Evolutionary conservation across 495 filamentous ascomycete genomes (phyloP).

Genomic region (Talaromyces proteolyticus): DNA sequence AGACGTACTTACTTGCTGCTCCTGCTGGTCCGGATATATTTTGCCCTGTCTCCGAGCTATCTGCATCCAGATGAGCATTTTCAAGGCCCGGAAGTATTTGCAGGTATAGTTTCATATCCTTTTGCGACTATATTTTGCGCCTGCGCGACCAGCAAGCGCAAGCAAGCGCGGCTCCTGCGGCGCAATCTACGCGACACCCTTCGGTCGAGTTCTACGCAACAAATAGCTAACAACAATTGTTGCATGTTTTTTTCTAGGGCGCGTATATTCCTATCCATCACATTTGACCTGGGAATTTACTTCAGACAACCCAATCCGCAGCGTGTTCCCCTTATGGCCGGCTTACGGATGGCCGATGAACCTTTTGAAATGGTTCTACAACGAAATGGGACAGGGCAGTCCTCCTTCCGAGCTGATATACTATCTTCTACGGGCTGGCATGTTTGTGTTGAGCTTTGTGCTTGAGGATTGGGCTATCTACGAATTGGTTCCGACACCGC

Average conservation of each 20-base stretch:
- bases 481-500: slow-evolving; percentile 73
- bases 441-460: slow-evolving; percentile 93
- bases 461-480: slow-evolving; percentile 96
- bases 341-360: slow-evolving; percentile 90
- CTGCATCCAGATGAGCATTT: slow-evolving; percentile 98
- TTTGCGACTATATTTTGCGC: too few species aligned
- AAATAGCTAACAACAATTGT: too few species aligned
- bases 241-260: slow-evolving; percentile 46
- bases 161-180: too few species aligned
- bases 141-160: too few species aligned
- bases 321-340: slow-evolving; percentile 93
- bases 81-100: slow-evolving; percentile 94
- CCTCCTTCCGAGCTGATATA: slow-evolving; percentile 72
- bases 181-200: too few species aligned
- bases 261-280: slow-evolving; percentile 83
- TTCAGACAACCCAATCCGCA: slow-evolving; percentile 75
- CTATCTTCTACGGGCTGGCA: slow-evolving; percentile 77
- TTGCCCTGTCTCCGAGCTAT: slow-evolving; percentile 91
- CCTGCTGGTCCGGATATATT: slow-evolving; percentile 83
- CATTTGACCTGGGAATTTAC: slow-evolving; percentile 95
- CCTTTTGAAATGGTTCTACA: slow-evolving; percentile 81
- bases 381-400: slow-evolving; percentile 44
- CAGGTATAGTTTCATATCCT: too few species aligned
- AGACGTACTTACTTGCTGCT: slow-evolving; percentile 82
- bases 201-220: too few species aligned